A percentile compares a stretch with the other conserved stretches of the same genome.
Evolutionary conservation across 441 rosid species (phyloP).

Genomic region (Francoa sonchifolia): DNA sequence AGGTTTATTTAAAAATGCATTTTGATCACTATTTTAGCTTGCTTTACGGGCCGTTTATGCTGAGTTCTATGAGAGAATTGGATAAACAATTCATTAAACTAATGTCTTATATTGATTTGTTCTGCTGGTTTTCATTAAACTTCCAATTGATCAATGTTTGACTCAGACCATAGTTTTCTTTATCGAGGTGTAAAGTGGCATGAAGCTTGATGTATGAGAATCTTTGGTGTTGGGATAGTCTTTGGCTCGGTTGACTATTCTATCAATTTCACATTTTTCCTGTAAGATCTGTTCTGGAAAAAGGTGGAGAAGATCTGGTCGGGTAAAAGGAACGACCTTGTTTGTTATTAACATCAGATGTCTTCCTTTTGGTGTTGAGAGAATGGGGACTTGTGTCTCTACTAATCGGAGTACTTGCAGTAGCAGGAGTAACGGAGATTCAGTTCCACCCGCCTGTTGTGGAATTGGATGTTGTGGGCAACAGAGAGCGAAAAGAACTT

Average conservation of each 20-base stretch:
- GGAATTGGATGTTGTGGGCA: conserved; percentile 49
- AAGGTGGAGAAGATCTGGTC: too few species aligned
- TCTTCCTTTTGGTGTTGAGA: conserved; percentile 19
- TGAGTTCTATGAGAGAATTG: conserved; percentile 14
- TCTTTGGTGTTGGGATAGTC: conserved; percentile 25
- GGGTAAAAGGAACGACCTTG: conserved; percentile 20
- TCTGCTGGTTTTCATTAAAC: conserved; percentile 34
- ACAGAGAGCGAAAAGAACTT: conserved; percentile 61
- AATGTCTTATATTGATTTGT: conserved; percentile 22
- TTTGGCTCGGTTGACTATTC: conserved; percentile 27
- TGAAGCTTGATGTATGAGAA: conserved; percentile 23
- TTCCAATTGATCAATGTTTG: conserved; percentile 30
- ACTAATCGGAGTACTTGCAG: conserved; percentile 72
- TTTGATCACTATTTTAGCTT: conserved; percentile 21
- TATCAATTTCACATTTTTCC: conserved; percentile 16
- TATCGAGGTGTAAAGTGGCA: conserved; percentile 18
- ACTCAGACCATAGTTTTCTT: conserved; percentile 26
- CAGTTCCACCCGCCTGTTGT: conserved; percentile 29
- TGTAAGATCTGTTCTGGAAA: conserved; percentile 32
- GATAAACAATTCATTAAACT: conserved; percentile 32
- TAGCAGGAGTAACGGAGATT: conserved; percentile 66
- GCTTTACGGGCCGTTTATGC: conserved; percentile 21
- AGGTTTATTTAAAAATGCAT: conserved; percentile 23
- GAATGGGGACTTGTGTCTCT: conserved; percentile 92
- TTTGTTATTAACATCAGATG: conserved; percentile 17